Evolutionary conservation across 2,329 filamentous ascomycete species (phyloP).

Genomic region (Colletotrichum orbiculare): DNA sequence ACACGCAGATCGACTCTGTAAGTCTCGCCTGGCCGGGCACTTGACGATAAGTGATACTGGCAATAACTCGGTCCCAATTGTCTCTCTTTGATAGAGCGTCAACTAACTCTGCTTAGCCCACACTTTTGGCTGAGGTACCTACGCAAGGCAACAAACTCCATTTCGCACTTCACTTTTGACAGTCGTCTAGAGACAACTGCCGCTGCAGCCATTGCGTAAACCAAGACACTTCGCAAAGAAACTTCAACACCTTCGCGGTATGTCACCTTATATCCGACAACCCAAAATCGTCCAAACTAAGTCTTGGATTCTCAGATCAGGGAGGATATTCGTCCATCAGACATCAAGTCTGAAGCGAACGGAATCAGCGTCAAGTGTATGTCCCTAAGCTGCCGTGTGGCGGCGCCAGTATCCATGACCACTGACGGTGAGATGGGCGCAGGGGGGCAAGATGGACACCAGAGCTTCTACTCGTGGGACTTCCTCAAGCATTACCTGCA

Average conservation of each 20-base stretch:
- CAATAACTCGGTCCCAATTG: neutral
- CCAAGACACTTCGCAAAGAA: conserved; percentile 54
- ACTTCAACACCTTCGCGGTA: conserved; percentile 55
- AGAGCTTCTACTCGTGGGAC: conserved; percentile 73
- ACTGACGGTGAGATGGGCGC: conserved; percentile 17
- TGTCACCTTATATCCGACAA: conserved; percentile 12
- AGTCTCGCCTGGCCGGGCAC: conserved; percentile 10
- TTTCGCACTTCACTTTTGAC: conserved; percentile 1
- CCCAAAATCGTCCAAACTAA: neutral
- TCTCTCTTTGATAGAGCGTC: neutral
- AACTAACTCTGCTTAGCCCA: conserved; percentile 25
- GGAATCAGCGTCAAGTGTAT: conserved; percentile 50
- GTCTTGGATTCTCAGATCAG: conserved; percentile 44
- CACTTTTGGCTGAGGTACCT: conserved; percentile 38
- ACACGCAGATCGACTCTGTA: conserved; percentile 35
- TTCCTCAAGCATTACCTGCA: conserved; percentile 66
- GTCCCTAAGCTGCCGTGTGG: neutral
- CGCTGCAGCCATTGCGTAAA: conserved; percentile 55
- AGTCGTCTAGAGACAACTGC: conserved; percentile 52
- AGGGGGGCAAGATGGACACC: conserved; percentile 77
- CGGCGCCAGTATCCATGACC: too few species aligned
- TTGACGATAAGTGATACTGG: neutral
- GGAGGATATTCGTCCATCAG: conserved; percentile 43
- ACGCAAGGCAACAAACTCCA: neutral
- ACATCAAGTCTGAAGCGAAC: conserved; percentile 42